phyloP scores from a whole-genome alignment of 306 rosid genomes.

The Arachis stenosperma region DNA sequence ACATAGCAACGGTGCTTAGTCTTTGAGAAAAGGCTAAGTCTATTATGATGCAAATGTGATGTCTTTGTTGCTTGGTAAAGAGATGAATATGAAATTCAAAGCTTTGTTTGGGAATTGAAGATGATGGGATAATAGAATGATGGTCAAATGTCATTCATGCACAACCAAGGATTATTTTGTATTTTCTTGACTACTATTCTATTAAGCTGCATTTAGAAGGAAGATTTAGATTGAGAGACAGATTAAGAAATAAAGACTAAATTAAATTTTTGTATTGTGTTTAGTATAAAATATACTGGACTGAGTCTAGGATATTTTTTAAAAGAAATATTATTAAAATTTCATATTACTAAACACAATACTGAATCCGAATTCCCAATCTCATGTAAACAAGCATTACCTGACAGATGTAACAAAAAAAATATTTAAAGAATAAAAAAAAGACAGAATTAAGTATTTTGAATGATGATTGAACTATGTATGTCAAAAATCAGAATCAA shows the following conservation, averaged over 20 bases:
- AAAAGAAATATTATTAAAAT: too few species aligned
- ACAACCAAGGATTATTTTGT: neutral
- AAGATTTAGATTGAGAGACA: too few species aligned
- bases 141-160: slow-evolving; percentile 12
- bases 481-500: slow-evolving; percentile 28
- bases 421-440: neutral
- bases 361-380: neutral
- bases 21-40: slow-evolving; percentile 21
- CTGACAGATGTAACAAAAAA: neutral
- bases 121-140: slow-evolving; percentile 20
- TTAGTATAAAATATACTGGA: too few species aligned
- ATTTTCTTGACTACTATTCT: neutral
- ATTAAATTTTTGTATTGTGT: too few species aligned
- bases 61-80: slow-evolving; percentile 42
- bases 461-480: slow-evolving; percentile 3
- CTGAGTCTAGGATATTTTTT: too few species aligned
- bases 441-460: neutral
- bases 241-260: too few species aligned
- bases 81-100: slow-evolving; percentile 33
- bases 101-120: slow-evolving; percentile 31
- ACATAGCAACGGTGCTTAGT: slow-evolving; percentile 45
- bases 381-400: neutral
- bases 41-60: slow-evolving; percentile 32
- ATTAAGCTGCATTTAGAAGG: too few species aligned
- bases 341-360: too few species aligned